Conservation (phyloP, 108 stramenopile genomes). For the Nitzschia sp. region DNA sequence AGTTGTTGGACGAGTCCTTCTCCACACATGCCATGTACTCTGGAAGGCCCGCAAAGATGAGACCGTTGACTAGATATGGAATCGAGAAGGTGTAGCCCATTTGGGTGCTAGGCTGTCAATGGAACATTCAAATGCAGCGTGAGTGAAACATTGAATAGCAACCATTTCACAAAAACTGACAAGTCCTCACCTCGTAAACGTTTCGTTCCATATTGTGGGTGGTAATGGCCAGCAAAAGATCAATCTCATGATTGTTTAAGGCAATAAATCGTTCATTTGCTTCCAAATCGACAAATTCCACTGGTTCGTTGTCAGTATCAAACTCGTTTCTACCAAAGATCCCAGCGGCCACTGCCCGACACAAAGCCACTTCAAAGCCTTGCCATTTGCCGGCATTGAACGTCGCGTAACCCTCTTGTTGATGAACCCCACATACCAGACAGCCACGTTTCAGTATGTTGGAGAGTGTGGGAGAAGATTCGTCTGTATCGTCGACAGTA, state of each 20-base stretch:
- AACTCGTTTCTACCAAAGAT: constrained; percentile 4
- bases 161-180: no score
- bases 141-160: no score
- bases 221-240: constrained; percentile 1
- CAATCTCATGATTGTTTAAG: constrained; percentile 2
- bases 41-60: constrained; percentile 37
- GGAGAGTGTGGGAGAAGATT: constrained; percentile 4
- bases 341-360: constrained; percentile 10
- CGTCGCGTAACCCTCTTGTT: background rate
- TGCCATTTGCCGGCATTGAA: background rate
- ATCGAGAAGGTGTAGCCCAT: constrained; percentile 36
- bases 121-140: background rate
- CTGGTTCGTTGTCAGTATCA: constrained; percentile 1
- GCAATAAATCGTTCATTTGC: constrained; percentile 5
- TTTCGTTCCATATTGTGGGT: constrained; percentile 22
- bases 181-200: constrained; percentile 13
- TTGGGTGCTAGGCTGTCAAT: constrained; percentile 7
- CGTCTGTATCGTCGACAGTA: background rate
- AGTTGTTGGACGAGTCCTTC: constrained; percentile 1
- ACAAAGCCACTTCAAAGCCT: constrained; percentile 11
- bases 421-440: constrained; percentile 52
- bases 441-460: constrained; percentile 28
- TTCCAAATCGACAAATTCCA: constrained; percentile 1
- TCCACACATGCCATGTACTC: constrained; percentile 41
- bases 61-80: constrained; percentile 49